Conservation (phyloP, 139 green algal species). For the Tetraselmis striata region DNA sequence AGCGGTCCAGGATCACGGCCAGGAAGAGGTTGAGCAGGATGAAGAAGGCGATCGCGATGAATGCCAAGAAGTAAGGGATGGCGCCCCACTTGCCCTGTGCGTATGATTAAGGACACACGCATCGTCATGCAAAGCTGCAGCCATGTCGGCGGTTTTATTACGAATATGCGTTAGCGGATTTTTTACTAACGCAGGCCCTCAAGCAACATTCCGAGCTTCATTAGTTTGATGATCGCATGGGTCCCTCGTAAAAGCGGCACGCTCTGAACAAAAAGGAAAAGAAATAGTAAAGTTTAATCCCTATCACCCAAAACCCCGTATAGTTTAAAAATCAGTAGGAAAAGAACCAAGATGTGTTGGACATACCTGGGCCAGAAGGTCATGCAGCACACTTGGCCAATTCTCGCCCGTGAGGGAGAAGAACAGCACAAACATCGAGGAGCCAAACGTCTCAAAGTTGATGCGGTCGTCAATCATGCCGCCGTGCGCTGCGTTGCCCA, state of each 20-base stretch:
- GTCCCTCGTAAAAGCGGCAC: no score
- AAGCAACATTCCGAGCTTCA: no score
- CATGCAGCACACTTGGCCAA: conserved; percentile 9
- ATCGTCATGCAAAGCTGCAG: not conserved
- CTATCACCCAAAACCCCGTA: no score
- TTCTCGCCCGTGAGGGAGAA: conserved; percentile 13
- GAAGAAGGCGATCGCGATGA: conserved; percentile 11
- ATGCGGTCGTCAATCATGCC: conserved; percentile 2
- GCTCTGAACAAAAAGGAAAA: no score
- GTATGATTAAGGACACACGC: not conserved
- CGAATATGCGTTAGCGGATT: no score
- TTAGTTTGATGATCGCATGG: no score
- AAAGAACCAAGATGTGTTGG: no score
- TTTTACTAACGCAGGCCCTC: no score
- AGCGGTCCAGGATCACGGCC: conserved; percentile 14
- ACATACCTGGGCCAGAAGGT: not conserved
- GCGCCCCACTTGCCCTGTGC: not conserved
- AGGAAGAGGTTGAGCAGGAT: conserved; percentile 17
- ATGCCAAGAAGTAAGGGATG: conserved; percentile 12
- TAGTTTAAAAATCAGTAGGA: no score
- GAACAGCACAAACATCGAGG: conserved; percentile 8
- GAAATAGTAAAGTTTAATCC: no score
- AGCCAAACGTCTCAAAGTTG: conserved; percentile 17
- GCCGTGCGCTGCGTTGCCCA: conserved; percentile 1
- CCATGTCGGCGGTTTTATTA: no score